A percentile compares a stretch with the other conserved stretches of the same genome.
Evolutionary conservation across 2,329 filamentous ascomycete genomes (phyloP).

Genomic region (Pezicula neosporulosa): DNA sequence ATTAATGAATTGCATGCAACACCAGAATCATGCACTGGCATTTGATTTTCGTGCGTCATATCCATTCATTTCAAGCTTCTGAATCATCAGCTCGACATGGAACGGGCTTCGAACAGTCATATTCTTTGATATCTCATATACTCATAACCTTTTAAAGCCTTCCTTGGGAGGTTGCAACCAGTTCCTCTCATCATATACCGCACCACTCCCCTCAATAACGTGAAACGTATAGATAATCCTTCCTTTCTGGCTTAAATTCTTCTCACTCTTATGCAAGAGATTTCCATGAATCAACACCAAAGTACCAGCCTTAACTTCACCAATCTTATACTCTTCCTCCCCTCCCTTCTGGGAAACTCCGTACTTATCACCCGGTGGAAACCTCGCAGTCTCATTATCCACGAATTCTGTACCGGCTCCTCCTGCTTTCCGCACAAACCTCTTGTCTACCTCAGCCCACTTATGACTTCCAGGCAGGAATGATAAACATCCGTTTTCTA

Average conservation of each 20-base stretch:
- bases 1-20: no score
- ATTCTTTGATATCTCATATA: background rate
- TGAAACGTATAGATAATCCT: constrained; percentile 98
- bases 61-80: no score
- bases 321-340: constrained; percentile 66
- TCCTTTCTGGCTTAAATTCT: constrained; percentile 80
- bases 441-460: constrained; percentile 64
- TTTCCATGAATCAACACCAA: constrained; percentile 96
- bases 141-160: constrained; percentile 59
- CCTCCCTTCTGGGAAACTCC: constrained; percentile 36
- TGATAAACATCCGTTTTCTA: constrained; percentile 82
- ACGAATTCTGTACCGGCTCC: constrained; percentile 64
- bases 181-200: constrained; percentile 79
- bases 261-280: constrained; percentile 92
- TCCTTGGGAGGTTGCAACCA: constrained; percentile 84
- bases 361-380: constrained; percentile 53
- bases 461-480: constrained; percentile 82
- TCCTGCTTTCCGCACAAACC: constrained; percentile 67
- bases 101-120: background rate
- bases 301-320: constrained; percentile 86
- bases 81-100: no score
- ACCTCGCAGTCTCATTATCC: constrained; percentile 61
- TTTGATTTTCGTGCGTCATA: no score
- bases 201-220: constrained; percentile 77
- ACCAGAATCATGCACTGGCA: no score